Conservation (phyloP, 805 yeast genomes). For the Teunomyces aglyptinius region DNA sequence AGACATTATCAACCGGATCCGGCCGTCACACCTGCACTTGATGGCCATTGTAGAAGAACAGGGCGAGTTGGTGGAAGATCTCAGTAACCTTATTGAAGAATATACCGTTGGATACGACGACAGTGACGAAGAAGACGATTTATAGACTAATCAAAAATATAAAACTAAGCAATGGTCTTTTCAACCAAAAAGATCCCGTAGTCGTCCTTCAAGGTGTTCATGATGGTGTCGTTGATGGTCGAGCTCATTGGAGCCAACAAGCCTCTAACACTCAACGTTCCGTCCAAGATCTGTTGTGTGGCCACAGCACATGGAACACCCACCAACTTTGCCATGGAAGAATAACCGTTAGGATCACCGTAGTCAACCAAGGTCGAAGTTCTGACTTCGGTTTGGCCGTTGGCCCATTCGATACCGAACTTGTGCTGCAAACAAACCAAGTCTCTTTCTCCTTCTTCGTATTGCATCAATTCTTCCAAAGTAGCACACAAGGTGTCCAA, state of each 20-base stretch:
- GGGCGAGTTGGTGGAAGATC: slow-evolving; percentile 50
- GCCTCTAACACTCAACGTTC: slow-evolving; percentile 75
- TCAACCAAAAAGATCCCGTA: slow-evolving; percentile 86
- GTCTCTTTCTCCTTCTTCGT: slow-evolving; percentile 93
- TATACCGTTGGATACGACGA: slow-evolving; percentile 51
- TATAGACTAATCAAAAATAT: slow-evolving; percentile 8
- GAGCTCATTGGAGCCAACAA: slow-evolving; percentile 90
- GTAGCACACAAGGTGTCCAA: slow-evolving; percentile 96
- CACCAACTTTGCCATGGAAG: slow-evolving; percentile 97
- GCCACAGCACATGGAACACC: slow-evolving; percentile 99
- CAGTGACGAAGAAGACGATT: slow-evolving; percentile 43
- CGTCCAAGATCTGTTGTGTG: slow-evolving; percentile 77
- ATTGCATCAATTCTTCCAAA: slow-evolving; percentile 93
- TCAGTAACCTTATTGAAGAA: slow-evolving; percentile 42
- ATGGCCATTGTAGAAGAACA: slow-evolving; percentile 44
- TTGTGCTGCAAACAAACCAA: slow-evolving; percentile 94
- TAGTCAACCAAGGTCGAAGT: slow-evolving; percentile 93
- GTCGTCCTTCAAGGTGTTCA: slow-evolving; percentile 86
- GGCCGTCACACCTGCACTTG: slow-evolving; percentile 10
- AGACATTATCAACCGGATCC: slow-evolving; percentile 20
- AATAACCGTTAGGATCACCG: slow-evolving; percentile 85
- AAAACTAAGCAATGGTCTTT: slow-evolving; percentile 26
- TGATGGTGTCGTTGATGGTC: slow-evolving; percentile 85
- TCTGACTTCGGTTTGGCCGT: slow-evolving; percentile 86
- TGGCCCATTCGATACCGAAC: slow-evolving; percentile 96